Base-by-base conservation (phyloP, 2,329 filamentous ascomycete species). In the Coniochaeta pulveracea region DNA sequence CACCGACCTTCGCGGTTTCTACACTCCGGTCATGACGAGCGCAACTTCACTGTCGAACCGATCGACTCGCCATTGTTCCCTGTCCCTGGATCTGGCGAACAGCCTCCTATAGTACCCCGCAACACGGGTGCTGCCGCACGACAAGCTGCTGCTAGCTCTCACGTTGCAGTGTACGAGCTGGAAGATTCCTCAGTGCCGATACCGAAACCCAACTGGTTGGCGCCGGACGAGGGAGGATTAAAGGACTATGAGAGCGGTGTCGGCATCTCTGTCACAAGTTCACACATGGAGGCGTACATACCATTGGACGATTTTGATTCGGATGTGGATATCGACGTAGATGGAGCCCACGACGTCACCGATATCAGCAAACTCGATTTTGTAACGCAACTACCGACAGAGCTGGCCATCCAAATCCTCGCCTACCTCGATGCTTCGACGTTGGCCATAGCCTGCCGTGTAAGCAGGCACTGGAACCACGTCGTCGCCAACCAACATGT, bases 231-330 rank as follows among this genome's bases (percentile, higher is more conserved):
- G 12, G 28, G 18, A 4, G 57, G 55, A 30, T 49, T 56, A n/a
- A 72, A 67, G 41, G 73, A 80, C 42, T 59, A 65, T 17, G 74
- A 80, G 53, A 79, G 76, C 43, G 74, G 74, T 14, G 76, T 80
- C 34, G 73, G 72, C 19, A 78, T 80, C 32, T 60, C 64, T 1
- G 52, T 76, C 3, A 65, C 66, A 2, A 51, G 61, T 12, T 54
- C 60, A 17, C 54, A 53, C n/a, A 47, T 50, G 14, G 50, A 57
- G 19, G 38, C 48, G 11, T 49, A 49, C 17, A 42, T 47, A 4
- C 49, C 51, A 16, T 49, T 37, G 12, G 49, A 55, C 12, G 58
- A 58, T 4, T 41, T 51, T 2, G 57, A 58, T 17, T 50, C 52
- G 4, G 57, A 61, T 11, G 48, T 55, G 2, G 49, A 48, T 15